Base-by-base conservation (phyloP, 1,139 yeast genomes). In the Candida sp. region DNA sequence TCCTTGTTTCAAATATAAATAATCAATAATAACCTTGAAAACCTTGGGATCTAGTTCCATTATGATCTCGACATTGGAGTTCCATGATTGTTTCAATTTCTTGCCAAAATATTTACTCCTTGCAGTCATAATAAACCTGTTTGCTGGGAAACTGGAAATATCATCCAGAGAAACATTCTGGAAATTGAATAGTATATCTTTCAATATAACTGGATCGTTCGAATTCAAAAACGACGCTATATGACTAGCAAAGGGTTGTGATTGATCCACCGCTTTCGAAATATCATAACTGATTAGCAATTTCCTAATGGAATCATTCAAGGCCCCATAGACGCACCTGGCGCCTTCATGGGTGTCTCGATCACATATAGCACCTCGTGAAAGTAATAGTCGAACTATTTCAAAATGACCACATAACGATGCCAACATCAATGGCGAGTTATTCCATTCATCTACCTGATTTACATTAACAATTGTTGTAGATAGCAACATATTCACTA, bases 301-400 rank as follows among this genome's bases (percentile, higher is more conserved):
- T 42, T 78, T 75, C 39, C 90, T 62, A 22, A 87, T 87, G 9
- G 68, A 63, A 54, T 84, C 89, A 22, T 77, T 87, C 45, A 87
- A 62, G 0, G 95, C 95, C 2, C 91, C 95, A 56, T 87, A 85
- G 2, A 86, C 73, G 51, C 93, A 86, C 38, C 95, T 71, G 8
- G 85, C 89, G 2, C 95, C 95, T 60, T 86, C 87, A 56, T 81
- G 82, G 21, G 90, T 82, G 55, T 86, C 93, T 55, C 90, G 71
- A 58, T 85, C 91, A 60, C 91, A 84, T 2, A 81, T 73, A 0
- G 95, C 90, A 5, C 95, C 95, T 42, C 82, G 72, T 25, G 60
- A 51, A 8, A 87, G 65, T 27, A 87, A 64, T 42, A 82, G 61
- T 45, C 69, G 72, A 12, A 87, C 95, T 6, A 86, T 73, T 1